A percentile compares a stretch with the other conserved stretches of the same genome.
Conservation (phyloP, 768 basidiomycete species). For the Rhizopogon rudus region DNA sequence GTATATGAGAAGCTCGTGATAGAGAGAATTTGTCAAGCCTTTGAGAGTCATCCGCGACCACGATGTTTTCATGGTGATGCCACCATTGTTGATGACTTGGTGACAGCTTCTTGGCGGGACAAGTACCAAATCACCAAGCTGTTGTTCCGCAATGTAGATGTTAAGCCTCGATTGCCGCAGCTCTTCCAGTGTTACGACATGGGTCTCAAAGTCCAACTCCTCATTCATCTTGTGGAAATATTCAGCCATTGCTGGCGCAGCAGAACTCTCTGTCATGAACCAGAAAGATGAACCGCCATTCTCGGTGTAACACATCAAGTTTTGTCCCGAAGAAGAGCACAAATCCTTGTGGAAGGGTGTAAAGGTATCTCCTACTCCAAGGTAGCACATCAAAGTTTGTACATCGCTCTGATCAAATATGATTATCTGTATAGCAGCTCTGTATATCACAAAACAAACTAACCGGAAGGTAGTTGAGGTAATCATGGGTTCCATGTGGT, state of each 20-base stretch:
- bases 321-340: constrained; percentile 81
- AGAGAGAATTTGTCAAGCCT: constrained; percentile 54
- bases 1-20: constrained; percentile 76
- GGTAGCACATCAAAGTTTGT: constrained; percentile 82
- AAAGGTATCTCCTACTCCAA: constrained; percentile 78
- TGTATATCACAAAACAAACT: constrained; percentile 33
- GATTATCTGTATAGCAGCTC: neutral
- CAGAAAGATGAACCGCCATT: constrained; percentile 70
- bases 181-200: constrained; percentile 58
- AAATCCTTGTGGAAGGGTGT: constrained; percentile 85
- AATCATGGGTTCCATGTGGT: constrained; percentile 50
- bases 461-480: constrained; percentile 51
- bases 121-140: constrained; percentile 70
- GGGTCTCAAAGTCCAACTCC: constrained; percentile 66
- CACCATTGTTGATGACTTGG: constrained; percentile 79
- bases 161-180: constrained; percentile 61
- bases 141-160: constrained; percentile 70
- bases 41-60: constrained; percentile 82
- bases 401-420: constrained; percentile 43
- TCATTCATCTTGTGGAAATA: constrained; percentile 50
- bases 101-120: constrained; percentile 81
- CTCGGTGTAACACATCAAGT: constrained; percentile 82
- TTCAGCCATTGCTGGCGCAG: constrained; percentile 45
- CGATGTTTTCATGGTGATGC: constrained; percentile 77
- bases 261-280: constrained; percentile 76